Evolutionary conservation across 306 rosid species (phyloP), one percentile per base, ranked within the genome.

Genomic region (Sechiopsis laciniata): DNA sequence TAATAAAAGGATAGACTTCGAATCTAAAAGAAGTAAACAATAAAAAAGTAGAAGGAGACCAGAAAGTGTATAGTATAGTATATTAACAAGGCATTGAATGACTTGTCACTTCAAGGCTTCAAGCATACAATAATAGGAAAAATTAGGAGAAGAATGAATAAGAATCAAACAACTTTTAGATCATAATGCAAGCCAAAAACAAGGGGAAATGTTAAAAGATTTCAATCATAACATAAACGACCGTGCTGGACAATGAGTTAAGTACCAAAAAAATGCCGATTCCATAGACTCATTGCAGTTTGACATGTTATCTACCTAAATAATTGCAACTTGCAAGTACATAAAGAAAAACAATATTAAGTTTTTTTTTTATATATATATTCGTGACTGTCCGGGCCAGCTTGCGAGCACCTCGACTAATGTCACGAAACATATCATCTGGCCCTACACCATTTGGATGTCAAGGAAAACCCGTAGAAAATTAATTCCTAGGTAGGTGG

Each of bases 81-180:
- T 2, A 32, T 32, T 32, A 32, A 32, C 37, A 32, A 32, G 37
- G 37, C 3, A 32, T 32, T 32, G 37, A n/a, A 32, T 32, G 37
- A 2, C 37, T 32, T 32, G 37, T 32, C 17, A 46, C 21, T n/a
- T 42, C 72, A 67, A 67, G 29, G 17, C n/a, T n/a, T n/a, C n/a
- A n/a, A n/a, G n/a, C n/a, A 42, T 42, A 65, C 21, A 45, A 66
- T 45, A 11, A 20, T 2, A n/a, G n/a, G n/a, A 19, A 66, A 26
- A 35, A 42, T n/a, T 17, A 45, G 8, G 1, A 45, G 73, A 67
- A 20, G 6, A 55, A 67, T 12, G 54, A 1, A 65, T 17, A 24
- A 46, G 17, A 46, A 67, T 6, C 56, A 67, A 12, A 66, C 20
- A 54, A 71, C 74, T 71, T 51, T 9, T 15, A 26, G 74, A 71